phyloP scores from a whole-genome alignment of 2,329 filamentous ascomycete species.

The Cytospora piceae region DNA sequence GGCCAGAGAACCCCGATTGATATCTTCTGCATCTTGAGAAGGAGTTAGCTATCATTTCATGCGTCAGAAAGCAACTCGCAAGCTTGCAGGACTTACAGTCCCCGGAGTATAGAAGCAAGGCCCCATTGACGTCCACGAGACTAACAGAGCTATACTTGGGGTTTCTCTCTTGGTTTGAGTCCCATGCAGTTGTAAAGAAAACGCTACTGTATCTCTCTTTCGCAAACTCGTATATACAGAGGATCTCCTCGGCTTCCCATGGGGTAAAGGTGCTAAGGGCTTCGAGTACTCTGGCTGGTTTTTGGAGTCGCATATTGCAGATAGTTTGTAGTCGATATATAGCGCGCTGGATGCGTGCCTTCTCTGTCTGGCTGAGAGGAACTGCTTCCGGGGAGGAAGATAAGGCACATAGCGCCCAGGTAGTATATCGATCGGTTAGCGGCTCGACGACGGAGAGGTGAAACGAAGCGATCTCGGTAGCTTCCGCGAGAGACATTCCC shows the following conservation, averaged over 20 bases:
- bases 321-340: conserved; percentile 23
- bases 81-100: not conserved
- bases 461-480: conserved; percentile 15
- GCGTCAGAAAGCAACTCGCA: no score
- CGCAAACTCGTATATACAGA: conserved; percentile 12
- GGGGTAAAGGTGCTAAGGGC: not conserved
- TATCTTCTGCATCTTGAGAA: not conserved
- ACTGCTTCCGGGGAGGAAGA: conserved; percentile 11
- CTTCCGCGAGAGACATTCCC: not conserved
- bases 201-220: not conserved
- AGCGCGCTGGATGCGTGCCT: conserved; percentile 20
- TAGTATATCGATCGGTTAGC: conserved; percentile 26
- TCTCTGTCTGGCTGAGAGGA: conserved; percentile 18
- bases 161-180: not conserved
- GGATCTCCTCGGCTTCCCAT: conserved; percentile 11
- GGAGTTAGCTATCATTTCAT: not conserved
- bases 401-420: conserved; percentile 26
- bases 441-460: conserved; percentile 27
- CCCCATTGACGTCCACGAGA: not conserved
- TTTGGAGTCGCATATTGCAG: not conserved
- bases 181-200: not conserved
- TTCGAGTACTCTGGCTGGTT: rapidly evolving
- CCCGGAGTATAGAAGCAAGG: not conserved
- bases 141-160: not conserved
- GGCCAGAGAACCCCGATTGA: not conserved